Evolutionary conservation across 2,329 filamentous ascomycete genomes (phyloP), one percentile per base, ranked within the genome.

Genomic region (Alternaria gaisen): DNA sequence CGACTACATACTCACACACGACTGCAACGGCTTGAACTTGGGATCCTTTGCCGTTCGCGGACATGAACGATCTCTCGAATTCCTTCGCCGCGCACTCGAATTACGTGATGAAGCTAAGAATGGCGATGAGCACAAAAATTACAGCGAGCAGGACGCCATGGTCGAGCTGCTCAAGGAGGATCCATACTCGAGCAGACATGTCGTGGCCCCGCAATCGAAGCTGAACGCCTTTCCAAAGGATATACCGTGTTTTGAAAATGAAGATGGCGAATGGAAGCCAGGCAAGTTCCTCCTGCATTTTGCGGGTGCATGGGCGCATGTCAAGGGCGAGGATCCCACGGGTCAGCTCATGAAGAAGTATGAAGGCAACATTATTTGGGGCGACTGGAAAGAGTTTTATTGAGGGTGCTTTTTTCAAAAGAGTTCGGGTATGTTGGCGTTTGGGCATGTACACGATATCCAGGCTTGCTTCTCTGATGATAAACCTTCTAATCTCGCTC

Each of bases 191-290:
- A 48, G 63, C 22, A 68, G 69, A 42, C 71, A 71, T 12, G 56
- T 71, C n/a, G 65, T 64, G 10, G 69, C 80, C 34, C 77, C 77
- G 3, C 79, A 81, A 54, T 73, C 66, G 58, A 77, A 74, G 65
- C 64, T 80, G 18, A 80, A 81, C 53, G 77, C 79, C 0, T 81
- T 80, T 56, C 79, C 80, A 2, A 47, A 73, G 26, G 79, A 81
- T 55, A 78, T 81, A 38, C 63, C 64, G 3, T 81, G 79, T 65
- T 79, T 69, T 51, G 79, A 80, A 50, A 67, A 77, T 5, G 48
- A 60, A 10, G 40, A 63, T 7, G 62, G 70, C 46, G 64, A 44
- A 3, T 80, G 78, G 77, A 61, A 75, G 55, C 70, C 63, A 10
- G 78, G 78, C 20, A 71, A 64, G 4, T 80, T 81, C 44, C 60